A percentile compares a stretch with the other conserved stretches of the same genome.
Conservation (phyloP, 495 filamentous ascomycete species). For the Xylaria nigripes region DNA sequence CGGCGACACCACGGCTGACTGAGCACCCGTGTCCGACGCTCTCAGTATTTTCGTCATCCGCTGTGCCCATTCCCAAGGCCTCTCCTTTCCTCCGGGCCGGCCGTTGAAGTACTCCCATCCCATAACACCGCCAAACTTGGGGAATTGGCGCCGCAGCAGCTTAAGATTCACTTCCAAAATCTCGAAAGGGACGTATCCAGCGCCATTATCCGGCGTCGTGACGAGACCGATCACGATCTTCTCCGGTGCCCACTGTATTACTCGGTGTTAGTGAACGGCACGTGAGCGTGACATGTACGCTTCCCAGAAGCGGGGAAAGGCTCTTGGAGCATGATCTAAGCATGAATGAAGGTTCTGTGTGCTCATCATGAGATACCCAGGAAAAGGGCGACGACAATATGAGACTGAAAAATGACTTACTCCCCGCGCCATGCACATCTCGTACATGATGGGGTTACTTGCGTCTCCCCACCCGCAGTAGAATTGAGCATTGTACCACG, state of each 20-base stretch:
- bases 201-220: slow-evolving; percentile 62
- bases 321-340: too few relatives aligned
- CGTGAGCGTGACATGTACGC: background rate
- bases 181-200: slow-evolving; percentile 31
- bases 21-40: background rate
- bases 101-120: slow-evolving; percentile 85
- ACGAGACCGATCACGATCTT: slow-evolving; percentile 66
- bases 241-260: slow-evolving; percentile 43
- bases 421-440: slow-evolving; percentile 53
- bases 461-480: slow-evolving; percentile 74
- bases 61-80: slow-evolving; percentile 67
- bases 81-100: slow-evolving; percentile 44
- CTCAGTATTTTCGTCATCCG: slow-evolving; percentile 48
- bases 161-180: slow-evolving; percentile 32
- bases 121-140: slow-evolving; percentile 70
- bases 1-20: background rate
- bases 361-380: too few relatives aligned
- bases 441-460: slow-evolving; percentile 50
- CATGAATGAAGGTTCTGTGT: too few relatives aligned
- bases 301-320: background rate
- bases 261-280: background rate
- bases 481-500: slow-evolving; percentile 80
- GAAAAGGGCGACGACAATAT: too few relatives aligned
- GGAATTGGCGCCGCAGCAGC: slow-evolving; percentile 43
- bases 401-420: background rate